phyloP scores from a whole-genome alignment of 768 basidiomycete species.

The Collybia nuda region DNA sequence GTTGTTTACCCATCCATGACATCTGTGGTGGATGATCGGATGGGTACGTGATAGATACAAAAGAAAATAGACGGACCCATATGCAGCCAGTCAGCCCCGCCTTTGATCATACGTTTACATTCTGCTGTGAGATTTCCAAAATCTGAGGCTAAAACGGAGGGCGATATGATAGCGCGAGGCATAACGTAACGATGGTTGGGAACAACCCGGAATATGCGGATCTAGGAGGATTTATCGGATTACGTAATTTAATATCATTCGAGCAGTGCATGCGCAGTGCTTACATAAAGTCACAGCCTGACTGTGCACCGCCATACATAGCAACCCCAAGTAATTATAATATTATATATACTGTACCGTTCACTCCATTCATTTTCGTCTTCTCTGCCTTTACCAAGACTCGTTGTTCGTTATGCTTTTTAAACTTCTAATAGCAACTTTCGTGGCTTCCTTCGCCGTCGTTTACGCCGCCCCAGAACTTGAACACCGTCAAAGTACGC shows the following conservation, averaged over 20 bases:
- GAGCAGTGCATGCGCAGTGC: too few relatives aligned
- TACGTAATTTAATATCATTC: background rate
- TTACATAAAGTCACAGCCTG: too few relatives aligned
- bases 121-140: slow-evolving; percentile 94
- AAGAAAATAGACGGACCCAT: slow-evolving; percentile 64
- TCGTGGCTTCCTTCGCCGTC: slow-evolving; percentile 33
- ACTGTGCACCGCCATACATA: too few relatives aligned
- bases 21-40: slow-evolving; percentile 47
- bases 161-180: slow-evolving; percentile 92
- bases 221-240: background rate
- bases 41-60: slow-evolving; percentile 4
- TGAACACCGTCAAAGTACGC: slow-evolving; percentile 45
- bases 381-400: slow-evolving; percentile 12
- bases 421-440: slow-evolving; percentile 31
- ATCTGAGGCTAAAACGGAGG: slow-evolving; percentile 96
- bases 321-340: too few relatives aligned
- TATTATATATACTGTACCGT: background rate
- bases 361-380: slow-evolving; percentile 14
- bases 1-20: slow-evolving; percentile 90
- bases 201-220: too few relatives aligned
- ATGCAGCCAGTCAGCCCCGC: slow-evolving; percentile 96
- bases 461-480: slow-evolving; percentile 35
- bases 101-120: slow-evolving; percentile 94
- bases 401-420: slow-evolving; percentile 32
- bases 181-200: too few relatives aligned